phyloP scores from a whole-genome alignment of 108 stramenopile genomes.

The Nannochloropsis salina region DNA sequence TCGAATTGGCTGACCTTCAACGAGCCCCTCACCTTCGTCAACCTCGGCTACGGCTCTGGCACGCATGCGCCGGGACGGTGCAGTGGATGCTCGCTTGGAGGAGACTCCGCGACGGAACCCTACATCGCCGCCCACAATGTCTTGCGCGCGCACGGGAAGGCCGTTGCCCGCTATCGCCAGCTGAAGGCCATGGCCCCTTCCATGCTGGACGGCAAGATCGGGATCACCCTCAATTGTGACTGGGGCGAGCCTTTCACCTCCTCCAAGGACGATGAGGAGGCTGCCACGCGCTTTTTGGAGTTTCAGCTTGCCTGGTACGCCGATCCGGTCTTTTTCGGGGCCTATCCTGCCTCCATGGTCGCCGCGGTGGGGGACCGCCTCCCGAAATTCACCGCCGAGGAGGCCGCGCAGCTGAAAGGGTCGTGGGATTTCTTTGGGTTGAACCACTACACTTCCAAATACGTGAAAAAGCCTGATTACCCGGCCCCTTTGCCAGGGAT shows the following conservation, averaged over 20 bases:
- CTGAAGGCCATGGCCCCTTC: conserved; percentile 38
- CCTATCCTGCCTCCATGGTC: conserved; percentile 74
- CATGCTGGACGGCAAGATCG: conserved; percentile 61
- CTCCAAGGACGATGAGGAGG: conserved; percentile 45
- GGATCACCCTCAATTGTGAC: conserved; percentile 69
- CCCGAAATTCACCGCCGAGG: conserved; percentile 64
- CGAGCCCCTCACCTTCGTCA: conserved; percentile 74
- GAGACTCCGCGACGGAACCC: conserved; percentile 58
- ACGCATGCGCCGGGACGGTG: conserved; percentile 71
- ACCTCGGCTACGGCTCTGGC: conserved; percentile 71
- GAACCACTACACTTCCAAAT: conserved; percentile 66
- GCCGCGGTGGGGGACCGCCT: conserved; percentile 59
- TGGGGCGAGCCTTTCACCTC: conserved; percentile 60
- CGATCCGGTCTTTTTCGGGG: conserved; percentile 59
- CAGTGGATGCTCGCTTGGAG: conserved; percentile 23
- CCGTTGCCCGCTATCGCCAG: conserved; percentile 61
- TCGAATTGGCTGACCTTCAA: conserved; percentile 86
- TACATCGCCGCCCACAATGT: conserved; percentile 72
- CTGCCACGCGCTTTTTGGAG: conserved; percentile 32
- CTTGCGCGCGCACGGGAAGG: conserved; percentile 70
- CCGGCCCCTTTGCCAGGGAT: conserved; percentile 4
- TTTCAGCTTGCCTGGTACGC: conserved; percentile 45
- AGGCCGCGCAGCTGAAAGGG: conserved; percentile 53
- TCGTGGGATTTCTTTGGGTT: conserved; percentile 77
- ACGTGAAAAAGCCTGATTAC: background rate